A percentile compares a stretch with the other conserved stretches of the same genome.
phyloP scores from a whole-genome alignment of 306 rosid genomes.

The Quillaja saponaria region DNA sequence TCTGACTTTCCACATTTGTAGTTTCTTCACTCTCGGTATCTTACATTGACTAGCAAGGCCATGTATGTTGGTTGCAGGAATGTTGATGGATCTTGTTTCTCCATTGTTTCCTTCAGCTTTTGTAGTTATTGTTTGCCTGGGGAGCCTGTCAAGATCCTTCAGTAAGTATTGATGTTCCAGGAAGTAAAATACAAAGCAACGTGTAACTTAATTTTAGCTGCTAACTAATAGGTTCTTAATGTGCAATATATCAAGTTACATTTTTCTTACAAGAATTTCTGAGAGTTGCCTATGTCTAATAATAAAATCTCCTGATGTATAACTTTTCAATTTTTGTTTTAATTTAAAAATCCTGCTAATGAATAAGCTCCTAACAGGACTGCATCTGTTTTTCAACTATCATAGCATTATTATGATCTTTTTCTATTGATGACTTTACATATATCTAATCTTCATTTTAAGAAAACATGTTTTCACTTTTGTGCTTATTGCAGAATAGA shows the following conservation, averaged over 20 bases:
- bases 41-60: conserved; percentile 28
- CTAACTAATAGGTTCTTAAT: conserved; percentile 1
- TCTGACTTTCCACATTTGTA: conserved; percentile 17
- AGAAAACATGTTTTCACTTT: no score
- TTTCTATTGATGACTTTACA: not conserved
- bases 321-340: no score
- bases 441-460: no score
- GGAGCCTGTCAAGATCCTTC: conserved; percentile 96
- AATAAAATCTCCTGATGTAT: no score
- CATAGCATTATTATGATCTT: not conserved
- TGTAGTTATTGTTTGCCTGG: conserved; percentile 80
- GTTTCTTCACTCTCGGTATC: conserved; percentile 6
- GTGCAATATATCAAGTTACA: no score
- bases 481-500: no score
- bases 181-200: conserved; percentile 14
- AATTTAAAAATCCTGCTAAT: conserved; percentile 3
- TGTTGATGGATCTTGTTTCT: conserved; percentile 97
- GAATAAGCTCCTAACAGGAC: conserved; percentile 16
- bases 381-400: conserved; percentile 22
- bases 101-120: conserved; percentile 92
- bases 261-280: no score
- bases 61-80: conserved; percentile 58
- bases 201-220: conserved; percentile 4
- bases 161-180: conserved; percentile 59
- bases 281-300: no score